Base-by-base conservation (phyloP, 23 red algal genomes). In the Gracilaria domingensis region DNA sequence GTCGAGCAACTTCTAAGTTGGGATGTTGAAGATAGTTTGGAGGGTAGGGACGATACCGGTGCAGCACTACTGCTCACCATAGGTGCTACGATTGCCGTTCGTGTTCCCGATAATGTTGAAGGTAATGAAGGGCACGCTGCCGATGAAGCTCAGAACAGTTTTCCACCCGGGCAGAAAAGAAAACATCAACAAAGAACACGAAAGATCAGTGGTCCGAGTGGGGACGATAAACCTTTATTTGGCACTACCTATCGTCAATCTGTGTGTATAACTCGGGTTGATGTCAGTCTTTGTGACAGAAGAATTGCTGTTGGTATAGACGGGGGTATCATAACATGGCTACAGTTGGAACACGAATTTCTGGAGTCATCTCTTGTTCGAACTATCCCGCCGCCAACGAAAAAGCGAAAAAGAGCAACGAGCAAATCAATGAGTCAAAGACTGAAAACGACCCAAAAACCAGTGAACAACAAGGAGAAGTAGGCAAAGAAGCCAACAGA, bases 231-330 rank as follows among this genome's bases (percentile, higher is more conserved):
- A 26, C 40, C 72, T 50, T 20, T 77, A 14, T 90, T 90, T 70
- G 87, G 86, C 32, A 13, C 28, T 3, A 16, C 71, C 25, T 90
- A 81, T 39, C 49, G 81, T 39, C 73, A 90, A 74, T 39, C 45
- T 60, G 59, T 71, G 21, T 33, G 21, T 28, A 67, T 90, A 66
- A 80, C 87, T 62, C 71, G 74, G 17, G 74, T 80, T 51, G 75
- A 74, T 20, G 35, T 90, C 8, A 77, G 37, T 26, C 9, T 66
- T 51, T 36, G 24, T 25, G 71, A 75, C 37, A 74, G 64, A 37
- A 81, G 79, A 24, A 66, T 90, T 28, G 87, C 87, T 42, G 74
- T 90, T 14, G 87, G 87, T 62, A 90, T 90, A 28, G 71, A 59
- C 45, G 87, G 76, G 4, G 87, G 87, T 60, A 58, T 80, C 36